These are phyloP conservation scores for Tylopilus intermedius DNA, from an alignment of 768 basidiomycete species.

Conservation along the genomic window DNA sequence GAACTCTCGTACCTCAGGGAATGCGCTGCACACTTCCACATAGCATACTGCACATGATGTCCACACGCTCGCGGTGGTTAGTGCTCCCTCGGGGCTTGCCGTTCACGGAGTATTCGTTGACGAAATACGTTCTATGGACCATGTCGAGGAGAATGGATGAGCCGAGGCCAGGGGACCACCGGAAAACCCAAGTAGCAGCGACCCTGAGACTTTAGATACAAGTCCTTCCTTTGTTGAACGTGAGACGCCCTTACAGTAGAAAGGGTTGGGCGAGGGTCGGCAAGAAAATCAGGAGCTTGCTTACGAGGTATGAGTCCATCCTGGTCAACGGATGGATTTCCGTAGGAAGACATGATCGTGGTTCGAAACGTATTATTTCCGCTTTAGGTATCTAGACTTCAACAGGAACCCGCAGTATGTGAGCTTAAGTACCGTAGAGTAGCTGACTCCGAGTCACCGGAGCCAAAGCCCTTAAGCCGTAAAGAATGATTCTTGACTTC, in stretches of 20 bases:
- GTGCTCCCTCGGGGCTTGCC: slow-evolving; percentile 47
- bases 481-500: background rate
- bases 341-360: slow-evolving; percentile 46
- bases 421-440: too few species aligned
- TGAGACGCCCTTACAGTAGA: slow-evolving; percentile 47
- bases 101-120: slow-evolving; percentile 21
- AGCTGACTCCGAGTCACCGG: background rate
- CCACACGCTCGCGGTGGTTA: slow-evolving; percentile 65
- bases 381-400: background rate
- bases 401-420: too few species aligned
- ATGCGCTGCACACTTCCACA: slow-evolving; percentile 61
- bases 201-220: slow-evolving; percentile 43
- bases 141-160: slow-evolving; percentile 71
- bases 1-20: slow-evolving; percentile 49
- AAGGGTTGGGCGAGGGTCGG: background rate
- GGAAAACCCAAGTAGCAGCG: slow-evolving; percentile 67
- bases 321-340: slow-evolving; percentile 53
- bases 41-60: slow-evolving; percentile 58
- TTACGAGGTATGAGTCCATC: slow-evolving; percentile 67
- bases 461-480: slow-evolving; percentile 4
- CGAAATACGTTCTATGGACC: slow-evolving; percentile 55
- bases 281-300: slow-evolving; percentile 16
- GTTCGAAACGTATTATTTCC: background rate
- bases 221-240: slow-evolving; percentile 58
- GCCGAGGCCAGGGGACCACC: slow-evolving; percentile 54